A percentile compares a stretch with the other conserved stretches of the same genome.
Evolutionary conservation across 202 grass and related monocot species (phyloP).

Genomic region (Eragrostis tef): DNA sequence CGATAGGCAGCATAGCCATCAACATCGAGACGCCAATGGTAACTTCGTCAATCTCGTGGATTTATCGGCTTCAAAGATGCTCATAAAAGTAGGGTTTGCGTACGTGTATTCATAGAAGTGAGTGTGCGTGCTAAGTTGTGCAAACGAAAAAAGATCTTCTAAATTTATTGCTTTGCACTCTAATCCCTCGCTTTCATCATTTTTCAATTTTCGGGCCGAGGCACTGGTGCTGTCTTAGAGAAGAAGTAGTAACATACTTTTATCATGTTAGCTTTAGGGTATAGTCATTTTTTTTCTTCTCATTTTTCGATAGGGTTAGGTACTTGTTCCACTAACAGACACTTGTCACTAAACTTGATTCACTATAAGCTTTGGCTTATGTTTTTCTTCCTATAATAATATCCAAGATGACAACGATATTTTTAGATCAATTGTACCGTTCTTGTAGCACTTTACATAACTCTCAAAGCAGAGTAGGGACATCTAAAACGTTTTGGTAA

Average conservation of each 20-base stretch:
- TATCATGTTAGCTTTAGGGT: neutral
- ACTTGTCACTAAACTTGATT: neutral
- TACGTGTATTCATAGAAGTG: too few relatives aligned
- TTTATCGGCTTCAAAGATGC: too few relatives aligned
- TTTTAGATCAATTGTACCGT: neutral
- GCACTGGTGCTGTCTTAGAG: too few relatives aligned
- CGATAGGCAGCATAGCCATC: too few relatives aligned
- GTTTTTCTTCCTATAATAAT: neutral
- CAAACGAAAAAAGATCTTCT: too few relatives aligned
- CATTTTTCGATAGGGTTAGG: neutral
- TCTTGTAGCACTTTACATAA: neutral
- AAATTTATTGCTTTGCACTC: neutral
- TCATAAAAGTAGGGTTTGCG: too few relatives aligned
- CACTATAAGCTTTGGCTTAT: neutral
- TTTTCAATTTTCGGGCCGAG: too few relatives aligned
- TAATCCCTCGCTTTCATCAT: conserved; percentile 6
- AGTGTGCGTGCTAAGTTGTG: too few relatives aligned
- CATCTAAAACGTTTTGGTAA: neutral
- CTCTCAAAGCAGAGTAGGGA: neutral
- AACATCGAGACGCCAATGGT: too few relatives aligned
- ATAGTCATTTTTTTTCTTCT: neutral
- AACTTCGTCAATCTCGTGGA: too few relatives aligned
- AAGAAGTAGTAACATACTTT: neutral
- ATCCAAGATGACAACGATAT: neutral
- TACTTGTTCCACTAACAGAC: neutral